Conservation (phyloP, 1,284 basidiomycete species). For the Cystobasidiaceae sp. region DNA sequence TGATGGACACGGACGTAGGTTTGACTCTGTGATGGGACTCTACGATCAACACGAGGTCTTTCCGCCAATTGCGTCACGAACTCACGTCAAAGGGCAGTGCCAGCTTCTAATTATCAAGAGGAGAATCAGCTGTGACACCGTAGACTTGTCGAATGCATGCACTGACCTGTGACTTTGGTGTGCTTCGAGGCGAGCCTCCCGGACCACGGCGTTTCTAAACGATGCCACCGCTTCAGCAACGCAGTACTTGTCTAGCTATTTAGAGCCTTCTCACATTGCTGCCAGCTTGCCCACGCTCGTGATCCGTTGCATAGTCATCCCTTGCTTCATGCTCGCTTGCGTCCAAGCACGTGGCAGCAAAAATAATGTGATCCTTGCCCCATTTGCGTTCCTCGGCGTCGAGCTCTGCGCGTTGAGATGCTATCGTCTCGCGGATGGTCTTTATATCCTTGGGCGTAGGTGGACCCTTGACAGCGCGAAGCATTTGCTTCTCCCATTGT, state of each 20-base stretch:
- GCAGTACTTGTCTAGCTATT: no score
- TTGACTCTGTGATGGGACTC: background rate
- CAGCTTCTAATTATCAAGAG: background rate
- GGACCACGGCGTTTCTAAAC: no score
- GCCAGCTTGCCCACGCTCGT: background rate
- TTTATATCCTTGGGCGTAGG: slow-evolving; percentile 21
- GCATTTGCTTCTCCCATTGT: background rate
- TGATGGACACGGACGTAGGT: slow-evolving; percentile 10
- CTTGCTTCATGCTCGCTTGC: background rate
- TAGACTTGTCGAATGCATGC: background rate
- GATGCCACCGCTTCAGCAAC: no score
- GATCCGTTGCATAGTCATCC: background rate
- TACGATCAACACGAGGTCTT: no score
- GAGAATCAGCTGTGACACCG: background rate
- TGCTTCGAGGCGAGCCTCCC: background rate
- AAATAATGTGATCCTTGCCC: slow-evolving; percentile 9
- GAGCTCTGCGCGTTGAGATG: background rate
- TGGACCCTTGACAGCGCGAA: slow-evolving; percentile 1
- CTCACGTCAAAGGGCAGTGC: slow-evolving; percentile 26
- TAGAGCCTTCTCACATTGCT: background rate
- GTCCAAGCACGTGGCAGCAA: slow-evolving; percentile 3
- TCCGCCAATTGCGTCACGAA: background rate
- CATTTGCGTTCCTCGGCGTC: background rate
- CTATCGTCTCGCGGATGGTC: background rate
- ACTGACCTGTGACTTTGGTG: background rate